phyloP scores from a whole-genome alignment of 129 eudicot genomes.

The Flaveria robusta region DNA sequence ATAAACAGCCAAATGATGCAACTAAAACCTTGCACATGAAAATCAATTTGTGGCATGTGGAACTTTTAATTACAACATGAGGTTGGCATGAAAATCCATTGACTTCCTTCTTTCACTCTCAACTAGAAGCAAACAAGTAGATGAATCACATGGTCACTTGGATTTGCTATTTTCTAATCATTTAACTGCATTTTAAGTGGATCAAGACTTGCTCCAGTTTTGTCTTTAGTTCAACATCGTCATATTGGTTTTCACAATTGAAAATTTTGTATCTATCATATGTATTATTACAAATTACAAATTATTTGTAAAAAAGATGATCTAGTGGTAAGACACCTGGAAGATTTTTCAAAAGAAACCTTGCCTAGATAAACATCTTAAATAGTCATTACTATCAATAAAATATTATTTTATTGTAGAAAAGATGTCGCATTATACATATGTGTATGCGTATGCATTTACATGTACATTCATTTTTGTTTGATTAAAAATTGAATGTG shows the following conservation, averaged over 20 bases:
- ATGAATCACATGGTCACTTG: slow-evolving; percentile 40
- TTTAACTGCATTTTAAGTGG: slow-evolving; percentile 25
- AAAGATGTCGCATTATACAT: no score
- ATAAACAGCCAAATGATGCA: slow-evolving; percentile 29
- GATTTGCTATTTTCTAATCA: slow-evolving; percentile 22
- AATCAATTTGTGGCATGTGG: slow-evolving; percentile 43
- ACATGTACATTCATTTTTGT: no score
- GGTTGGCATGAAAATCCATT: slow-evolving; percentile 4
- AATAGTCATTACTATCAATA: no score
- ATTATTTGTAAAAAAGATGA: not conserved
- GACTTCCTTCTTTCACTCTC: slow-evolving; percentile 32
- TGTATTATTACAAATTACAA: not conserved
- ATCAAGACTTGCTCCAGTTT: slow-evolving; percentile 27
- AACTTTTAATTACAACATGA: slow-evolving; percentile 37
- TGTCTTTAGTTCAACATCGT: slow-evolving; percentile 20
- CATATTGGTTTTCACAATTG: slow-evolving; percentile 8
- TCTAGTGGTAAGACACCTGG: no score
- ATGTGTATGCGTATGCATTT: no score
- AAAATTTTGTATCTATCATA: not conserved
- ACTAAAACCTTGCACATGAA: slow-evolving; percentile 38
- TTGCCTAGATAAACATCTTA: no score
- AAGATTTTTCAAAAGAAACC: no score
- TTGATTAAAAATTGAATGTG: no score
- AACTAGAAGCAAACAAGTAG: slow-evolving; percentile 28
- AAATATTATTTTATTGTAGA: no score